These are phyloP conservation scores for Aureobasidium pullulans DNA, from an alignment of 2,329 filamentous ascomycete species.

Conservation along the genomic window DNA sequence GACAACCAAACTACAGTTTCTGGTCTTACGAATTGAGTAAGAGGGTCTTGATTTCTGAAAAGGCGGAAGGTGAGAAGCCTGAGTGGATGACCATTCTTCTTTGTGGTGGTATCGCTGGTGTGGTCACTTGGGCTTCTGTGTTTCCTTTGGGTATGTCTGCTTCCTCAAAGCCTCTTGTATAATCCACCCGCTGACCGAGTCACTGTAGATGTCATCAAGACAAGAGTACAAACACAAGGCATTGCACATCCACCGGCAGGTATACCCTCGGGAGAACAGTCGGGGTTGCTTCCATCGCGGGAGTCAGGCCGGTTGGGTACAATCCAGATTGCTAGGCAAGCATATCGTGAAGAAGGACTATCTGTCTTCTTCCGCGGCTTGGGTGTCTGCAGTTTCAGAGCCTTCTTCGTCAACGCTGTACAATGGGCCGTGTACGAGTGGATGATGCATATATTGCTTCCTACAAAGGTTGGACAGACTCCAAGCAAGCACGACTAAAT, in stretches of 20 bases:
- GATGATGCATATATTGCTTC: conserved; percentile 16
- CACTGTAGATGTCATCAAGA: conserved; percentile 71
- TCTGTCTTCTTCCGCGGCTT: conserved; percentile 76
- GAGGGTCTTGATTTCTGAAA: conserved; percentile 40
- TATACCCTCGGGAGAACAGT: conserved; percentile 15
- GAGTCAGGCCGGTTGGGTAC: conserved; percentile 41
- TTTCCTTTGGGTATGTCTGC: conserved; percentile 58
- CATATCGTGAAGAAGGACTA: conserved; percentile 64
- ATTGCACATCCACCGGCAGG: conserved; percentile 19
- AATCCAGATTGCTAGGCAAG: conserved; percentile 55
- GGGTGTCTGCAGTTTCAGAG: conserved; percentile 72
- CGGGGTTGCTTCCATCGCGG: neutral
- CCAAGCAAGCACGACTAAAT: neutral
- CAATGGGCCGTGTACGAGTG: conserved; percentile 61
- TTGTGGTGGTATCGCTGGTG: conserved; percentile 79
- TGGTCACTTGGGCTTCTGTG: conserved; percentile 82
- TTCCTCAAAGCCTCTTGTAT: neutral
- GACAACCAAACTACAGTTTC: conserved; percentile 46
- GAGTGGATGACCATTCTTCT: conserved; percentile 44
- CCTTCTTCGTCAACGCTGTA: conserved; percentile 90
- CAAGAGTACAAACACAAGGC: conserved; percentile 72
- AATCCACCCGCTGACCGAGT: neutral
- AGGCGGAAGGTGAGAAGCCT: neutral
- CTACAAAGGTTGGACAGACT: neutral
- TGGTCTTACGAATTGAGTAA: conserved; percentile 81